Evolutionary conservation across 331 rosid genomes (phyloP), one percentile per base, ranked within the genome.

Genomic region (Quercus phellos): DNA sequence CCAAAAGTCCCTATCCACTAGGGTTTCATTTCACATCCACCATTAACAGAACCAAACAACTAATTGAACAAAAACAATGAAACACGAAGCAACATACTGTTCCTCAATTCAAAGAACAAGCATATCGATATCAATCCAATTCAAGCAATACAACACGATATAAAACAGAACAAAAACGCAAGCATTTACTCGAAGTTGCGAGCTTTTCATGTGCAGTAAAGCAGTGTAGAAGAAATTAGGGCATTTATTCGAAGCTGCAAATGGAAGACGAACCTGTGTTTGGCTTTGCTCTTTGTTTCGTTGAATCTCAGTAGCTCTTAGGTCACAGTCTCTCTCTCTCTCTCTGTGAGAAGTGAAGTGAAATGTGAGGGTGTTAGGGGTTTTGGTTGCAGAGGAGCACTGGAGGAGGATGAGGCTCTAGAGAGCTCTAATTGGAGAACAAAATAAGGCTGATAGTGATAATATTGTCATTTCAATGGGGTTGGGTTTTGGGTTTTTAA

Each of bases 401-500:
- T 24, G 68, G 32, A 18, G 60, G 75, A 86, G 85, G 87, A 83
- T 75, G 87, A 75, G 85, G 90, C 19, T 24, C 51, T 66, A 66
- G 51, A 66, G 26, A 24, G 24, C 71, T 66, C 51, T 34, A 34
- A n/a, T 8, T 66, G 50, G 1, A 13, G 5, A 66, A 4, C 71
- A 18, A 66, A 35, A 16, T 7, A n/a, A 10, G 34, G 14, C 13
- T 66, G 71, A 34, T 8, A 32, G 16, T 61, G 29, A 34, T 46
- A 27, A 32, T 13, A 13, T 11, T 64, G 21, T 34, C 53, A 3
- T 46, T 46, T 46, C 53, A 3, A 13, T 46, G 53, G 22, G 11
- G 4, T 43, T n/a, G 17, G 71, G 51, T 34, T n/a, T 8, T 6
- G 8, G 35, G 51, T 10, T 34, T 5, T 5, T 6, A 22, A 34